Percentiles rank a stretch among this genome's conserved stretches.
Evolutionary conservation across 2,329 filamentous ascomycete species (phyloP).

Genomic region (Fusarium bactridioides): DNA sequence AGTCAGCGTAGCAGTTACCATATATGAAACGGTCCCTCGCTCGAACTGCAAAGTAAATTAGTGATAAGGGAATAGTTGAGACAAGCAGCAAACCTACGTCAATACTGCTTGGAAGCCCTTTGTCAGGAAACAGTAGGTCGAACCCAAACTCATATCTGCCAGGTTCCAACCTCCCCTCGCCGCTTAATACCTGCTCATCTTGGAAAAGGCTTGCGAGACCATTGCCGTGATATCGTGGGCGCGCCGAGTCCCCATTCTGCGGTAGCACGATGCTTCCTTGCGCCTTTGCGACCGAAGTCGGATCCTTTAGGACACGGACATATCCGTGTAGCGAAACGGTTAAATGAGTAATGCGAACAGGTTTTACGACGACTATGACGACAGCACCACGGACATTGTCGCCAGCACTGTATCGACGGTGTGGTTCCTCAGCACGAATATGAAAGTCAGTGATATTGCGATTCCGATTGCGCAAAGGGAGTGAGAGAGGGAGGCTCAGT

Average conservation of each 20-base stretch:
- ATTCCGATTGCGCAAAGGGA: constrained; percentile 59
- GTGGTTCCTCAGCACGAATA: constrained; percentile 78
- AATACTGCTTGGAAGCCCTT: constrained; percentile 86
- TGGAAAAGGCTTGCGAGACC: constrained; percentile 83
- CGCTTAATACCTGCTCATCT: constrained; percentile 81
- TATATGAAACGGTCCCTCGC: constrained; percentile 89
- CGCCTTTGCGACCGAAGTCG: constrained; percentile 63
- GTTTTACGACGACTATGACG: constrained; percentile 75
- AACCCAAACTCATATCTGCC: constrained; percentile 84
- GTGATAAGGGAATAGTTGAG: neutral
- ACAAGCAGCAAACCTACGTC: constrained; percentile 69
- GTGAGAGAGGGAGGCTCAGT: constrained; percentile 58
- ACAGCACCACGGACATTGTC: constrained; percentile 79
- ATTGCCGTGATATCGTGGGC: constrained; percentile 72
- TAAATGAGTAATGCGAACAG: constrained; percentile 80
- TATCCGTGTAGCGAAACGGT: constrained; percentile 81
- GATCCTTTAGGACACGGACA: constrained; percentile 79
- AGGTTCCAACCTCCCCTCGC: constrained; percentile 76
- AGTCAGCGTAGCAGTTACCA: constrained; percentile 88
- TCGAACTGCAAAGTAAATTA: constrained; percentile 74
- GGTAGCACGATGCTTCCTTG: constrained; percentile 54
- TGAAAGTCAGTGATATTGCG: constrained; percentile 81
- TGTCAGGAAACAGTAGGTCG: constrained; percentile 73
- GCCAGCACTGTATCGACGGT: constrained; percentile 78
- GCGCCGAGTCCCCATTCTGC: constrained; percentile 48